These are phyloP conservation scores for Tagetes erecta DNA, from an alignment of 129 eudicot genomes.

Conservation along the genomic window DNA sequence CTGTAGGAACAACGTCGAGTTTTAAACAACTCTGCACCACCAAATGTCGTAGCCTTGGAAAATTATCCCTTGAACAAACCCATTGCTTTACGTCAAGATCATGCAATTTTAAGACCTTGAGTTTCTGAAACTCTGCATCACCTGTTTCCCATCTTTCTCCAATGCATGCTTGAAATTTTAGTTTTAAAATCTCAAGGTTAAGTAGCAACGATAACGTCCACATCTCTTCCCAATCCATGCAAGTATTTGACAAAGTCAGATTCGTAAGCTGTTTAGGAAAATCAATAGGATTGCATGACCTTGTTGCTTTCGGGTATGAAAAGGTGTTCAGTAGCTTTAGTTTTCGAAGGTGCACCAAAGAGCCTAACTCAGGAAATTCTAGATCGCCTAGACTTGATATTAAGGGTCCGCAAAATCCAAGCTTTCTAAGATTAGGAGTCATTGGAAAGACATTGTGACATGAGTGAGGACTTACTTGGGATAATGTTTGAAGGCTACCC, in stretches of 20 bases:
- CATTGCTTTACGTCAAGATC: slow-evolving; percentile 12
- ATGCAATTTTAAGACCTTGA: slow-evolving; percentile 31
- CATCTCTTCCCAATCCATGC: slow-evolving; percentile 33
- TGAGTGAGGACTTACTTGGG: slow-evolving; percentile 20
- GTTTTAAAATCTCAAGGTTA: slow-evolving; percentile 30
- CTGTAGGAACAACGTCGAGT: slow-evolving; percentile 22
- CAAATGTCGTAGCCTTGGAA: slow-evolving; percentile 25
- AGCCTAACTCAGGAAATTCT: slow-evolving; percentile 20
- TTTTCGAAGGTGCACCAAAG: slow-evolving; percentile 31
- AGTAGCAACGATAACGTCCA: slow-evolving; percentile 5
- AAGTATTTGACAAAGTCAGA: slow-evolving; percentile 1
- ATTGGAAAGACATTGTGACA: slow-evolving; percentile 16
- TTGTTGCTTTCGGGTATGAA: background rate
- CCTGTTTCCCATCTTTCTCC: slow-evolving; percentile 26
- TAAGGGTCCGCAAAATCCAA: slow-evolving; percentile 34
- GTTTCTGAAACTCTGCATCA: slow-evolving; percentile 7
- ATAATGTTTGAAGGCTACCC: slow-evolving; percentile 29
- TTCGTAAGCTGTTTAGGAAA: slow-evolving; percentile 33
- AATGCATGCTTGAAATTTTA: slow-evolving; percentile 4
- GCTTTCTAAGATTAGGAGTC: slow-evolving; percentile 33
- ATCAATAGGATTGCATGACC: slow-evolving; percentile 2
- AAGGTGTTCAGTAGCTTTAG: slow-evolving; percentile 26
- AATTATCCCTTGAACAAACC: slow-evolving; percentile 10
- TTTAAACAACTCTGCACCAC: slow-evolving; percentile 18
- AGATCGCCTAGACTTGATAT: slow-evolving; percentile 3